Evolutionary conservation across 2,329 filamentous ascomycete genomes (phyloP), one percentile per base, ranked within the genome.

Genomic region (Aciculosporium take): DNA sequence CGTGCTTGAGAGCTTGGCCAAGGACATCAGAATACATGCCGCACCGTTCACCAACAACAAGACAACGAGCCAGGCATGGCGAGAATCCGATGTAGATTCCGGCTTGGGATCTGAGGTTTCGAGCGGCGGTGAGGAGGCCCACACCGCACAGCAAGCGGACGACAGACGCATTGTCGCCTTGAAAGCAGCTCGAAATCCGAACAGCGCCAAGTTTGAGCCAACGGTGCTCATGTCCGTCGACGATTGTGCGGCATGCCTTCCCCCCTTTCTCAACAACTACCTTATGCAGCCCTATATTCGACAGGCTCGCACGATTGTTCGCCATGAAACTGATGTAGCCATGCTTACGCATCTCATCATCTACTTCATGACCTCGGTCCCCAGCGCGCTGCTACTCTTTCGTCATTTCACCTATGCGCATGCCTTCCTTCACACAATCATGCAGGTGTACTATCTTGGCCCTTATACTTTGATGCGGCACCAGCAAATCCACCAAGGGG

Each of bases 381-480:
- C 82, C 1, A 84, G 79, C 48, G 81, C 81, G 0, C 45, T 77
- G 7, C 68, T 69, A 41, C 66, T 89, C 10, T 84, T 75, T 58
- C 66, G 69, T 50, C 63, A 68, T 52, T 88, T 88, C 60, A 71
- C 68, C 8, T 84, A 74, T 62, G 49, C 72, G 29, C 84, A 87
- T 57, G 84, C 71, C 8, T 49, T 84, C 13, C 49, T 77, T 23
- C 84, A 89, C 53, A 65, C 69, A 40, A 52, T 72, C 8, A 76
- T 85, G 66, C 76, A 82, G 51, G 61, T 72, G 27, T 82, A 70
- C 55, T 87, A 79, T 53, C 73, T 78, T 40, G 83, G 83, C 7
- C 67, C 78, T 2, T 89, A 85, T 61, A 89, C 83, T 0, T 67
- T 89, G 29, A 76, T 89, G 73, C 83, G 84, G 71, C 84, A 89